phyloP scores from a whole-genome alignment of 2,329 filamentous ascomycete species.

The Rasamsonia emersonii region DNA sequence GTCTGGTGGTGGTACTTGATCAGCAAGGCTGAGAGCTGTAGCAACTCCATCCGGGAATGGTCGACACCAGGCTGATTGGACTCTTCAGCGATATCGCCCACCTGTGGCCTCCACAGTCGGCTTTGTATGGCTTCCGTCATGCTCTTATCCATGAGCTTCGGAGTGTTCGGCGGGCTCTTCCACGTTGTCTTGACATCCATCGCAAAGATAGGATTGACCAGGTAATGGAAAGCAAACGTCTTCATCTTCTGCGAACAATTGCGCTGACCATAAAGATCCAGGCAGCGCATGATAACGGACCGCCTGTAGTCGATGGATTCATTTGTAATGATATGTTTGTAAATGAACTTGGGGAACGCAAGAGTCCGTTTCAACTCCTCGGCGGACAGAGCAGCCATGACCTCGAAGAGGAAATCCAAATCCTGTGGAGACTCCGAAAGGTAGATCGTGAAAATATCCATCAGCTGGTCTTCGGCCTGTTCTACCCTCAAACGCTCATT shows the following conservation, averaged over 20 bases:
- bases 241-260: conserved; percentile 80
- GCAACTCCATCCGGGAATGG: conserved; percentile 88
- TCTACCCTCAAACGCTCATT: conserved; percentile 74
- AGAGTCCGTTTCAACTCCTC: conserved; percentile 74
- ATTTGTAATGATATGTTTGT: conserved; percentile 71
- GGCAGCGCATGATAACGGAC: conserved; percentile 69
- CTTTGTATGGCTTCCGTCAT: conserved; percentile 86
- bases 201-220: conserved; percentile 92
- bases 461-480: conserved; percentile 81
- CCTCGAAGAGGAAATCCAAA: conserved; percentile 71
- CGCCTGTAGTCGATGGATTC: conserved; percentile 82
- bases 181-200: conserved; percentile 91
- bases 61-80: conserved; percentile 78
- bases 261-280: conserved; percentile 77
- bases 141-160: conserved; percentile 71
- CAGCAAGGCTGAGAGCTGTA: conserved; percentile 89
- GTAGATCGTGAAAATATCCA: conserved; percentile 74
- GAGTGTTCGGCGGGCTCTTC: conserved; percentile 49
- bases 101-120: conserved; percentile 87
- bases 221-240: conserved; percentile 80
- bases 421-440: conserved; percentile 66
- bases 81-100: conserved; percentile 75
- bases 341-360: conserved; percentile 72
- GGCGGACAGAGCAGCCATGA: conserved; percentile 75
- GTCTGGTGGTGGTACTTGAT: conserved; percentile 89